These are phyloP conservation scores for Globisporangium alternatum DNA, from an alignment of 352 stramenopile genomes.

Conservation along the genomic window DNA sequence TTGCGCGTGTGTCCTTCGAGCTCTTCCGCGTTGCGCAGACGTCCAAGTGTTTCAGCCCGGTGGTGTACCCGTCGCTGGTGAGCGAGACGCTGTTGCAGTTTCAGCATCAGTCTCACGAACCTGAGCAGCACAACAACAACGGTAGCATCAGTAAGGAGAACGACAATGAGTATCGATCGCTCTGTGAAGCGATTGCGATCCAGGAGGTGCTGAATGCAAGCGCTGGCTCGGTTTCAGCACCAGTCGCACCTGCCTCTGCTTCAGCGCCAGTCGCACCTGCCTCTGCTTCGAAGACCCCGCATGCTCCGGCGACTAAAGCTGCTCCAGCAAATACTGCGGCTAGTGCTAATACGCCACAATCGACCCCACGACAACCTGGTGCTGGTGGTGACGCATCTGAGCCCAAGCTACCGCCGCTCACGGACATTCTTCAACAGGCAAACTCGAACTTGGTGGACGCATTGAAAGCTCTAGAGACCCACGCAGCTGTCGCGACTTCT, in stretches of 20 bases:
- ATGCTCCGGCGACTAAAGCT: not conserved
- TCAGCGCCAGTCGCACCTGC: not conserved
- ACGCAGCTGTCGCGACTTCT: not conserved
- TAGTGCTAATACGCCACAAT: slow-evolving; percentile 9
- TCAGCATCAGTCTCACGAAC: not conserved
- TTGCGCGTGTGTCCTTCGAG: slow-evolving; percentile 55
- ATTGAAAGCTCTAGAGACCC: slow-evolving; percentile 26
- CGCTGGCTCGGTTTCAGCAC: not conserved
- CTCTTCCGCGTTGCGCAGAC: slow-evolving; percentile 42
- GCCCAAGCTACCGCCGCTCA: slow-evolving; percentile 26
- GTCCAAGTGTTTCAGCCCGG: slow-evolving; percentile 20
- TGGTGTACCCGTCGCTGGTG: slow-evolving; percentile 24
- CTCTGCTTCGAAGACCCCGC: not conserved
- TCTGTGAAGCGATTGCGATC: slow-evolving; percentile 12
- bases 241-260: not conserved
- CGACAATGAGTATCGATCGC: slow-evolving; percentile 13
- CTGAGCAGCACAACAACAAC: not conserved
- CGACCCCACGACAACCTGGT: slow-evolving; percentile 13
- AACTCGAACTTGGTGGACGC: slow-evolving; percentile 30
- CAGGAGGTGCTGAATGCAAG: slow-evolving; percentile 1
- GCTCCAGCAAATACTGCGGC: slow-evolving; percentile 1
- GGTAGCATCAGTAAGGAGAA: not conserved
- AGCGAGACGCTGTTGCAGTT: not conserved
- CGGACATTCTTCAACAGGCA: slow-evolving; percentile 34
- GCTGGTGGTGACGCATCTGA: not conserved